Conservation (phyloP, 2,329 filamentous ascomycete genomes). For the Onygenales sp. region DNA sequence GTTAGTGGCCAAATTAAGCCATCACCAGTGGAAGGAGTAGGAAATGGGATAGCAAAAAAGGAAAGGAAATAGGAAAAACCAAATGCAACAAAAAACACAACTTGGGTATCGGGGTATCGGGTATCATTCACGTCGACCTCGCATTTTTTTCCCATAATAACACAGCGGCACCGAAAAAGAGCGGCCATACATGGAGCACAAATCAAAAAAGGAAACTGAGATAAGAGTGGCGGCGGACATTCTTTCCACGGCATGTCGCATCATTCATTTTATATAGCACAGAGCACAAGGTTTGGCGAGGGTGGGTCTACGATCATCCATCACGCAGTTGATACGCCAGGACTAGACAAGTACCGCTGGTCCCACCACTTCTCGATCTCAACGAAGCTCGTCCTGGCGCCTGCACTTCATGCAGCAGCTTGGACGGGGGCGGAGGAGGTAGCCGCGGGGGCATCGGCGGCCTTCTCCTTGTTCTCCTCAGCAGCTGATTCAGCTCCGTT, state of each 20-base stretch:
- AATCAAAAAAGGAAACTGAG: neutral
- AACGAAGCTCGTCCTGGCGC: constrained; percentile 22
- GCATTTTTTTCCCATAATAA: constrained; percentile 8
- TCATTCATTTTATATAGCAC: constrained; percentile 1
- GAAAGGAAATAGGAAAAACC: neutral
- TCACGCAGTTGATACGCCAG: constrained; percentile 13
- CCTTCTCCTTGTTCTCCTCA: constrained; percentile 6
- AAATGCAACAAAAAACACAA: neutral
- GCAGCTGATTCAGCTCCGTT: constrained; percentile 18
- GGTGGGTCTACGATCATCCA: neutral
- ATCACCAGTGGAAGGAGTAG: neutral
- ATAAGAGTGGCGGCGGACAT: neutral
- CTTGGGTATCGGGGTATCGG: constrained; percentile 15
- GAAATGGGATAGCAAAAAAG: neutral
- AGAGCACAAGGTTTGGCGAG: neutral
- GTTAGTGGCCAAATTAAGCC: neutral
- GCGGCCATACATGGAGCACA: neutral
- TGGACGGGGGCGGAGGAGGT: constrained; percentile 29
- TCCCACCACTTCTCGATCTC: constrained; percentile 37
- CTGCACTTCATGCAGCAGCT: constrained; percentile 33
- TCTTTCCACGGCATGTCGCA: neutral
- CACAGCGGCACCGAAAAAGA: neutral
- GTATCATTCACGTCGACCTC: constrained; percentile 16
- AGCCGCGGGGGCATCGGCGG: constrained; percentile 23
- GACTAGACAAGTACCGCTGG: constrained; percentile 21